phyloP scores from a whole-genome alignment of 306 rosid genomes.

The Castanea mollissima region DNA sequence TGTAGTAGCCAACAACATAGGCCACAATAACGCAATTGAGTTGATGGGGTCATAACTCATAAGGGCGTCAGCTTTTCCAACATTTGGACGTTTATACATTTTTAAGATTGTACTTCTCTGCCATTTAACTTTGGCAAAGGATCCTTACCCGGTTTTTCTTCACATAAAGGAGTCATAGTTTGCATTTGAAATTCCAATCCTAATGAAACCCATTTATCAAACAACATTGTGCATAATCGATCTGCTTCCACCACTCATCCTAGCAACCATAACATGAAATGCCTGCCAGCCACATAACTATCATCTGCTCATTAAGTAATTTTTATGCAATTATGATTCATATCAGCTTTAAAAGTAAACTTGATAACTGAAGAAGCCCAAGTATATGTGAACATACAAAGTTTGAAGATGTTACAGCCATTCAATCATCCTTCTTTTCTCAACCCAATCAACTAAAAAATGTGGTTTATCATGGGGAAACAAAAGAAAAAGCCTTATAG shows the following conservation, averaged over 20 bases:
- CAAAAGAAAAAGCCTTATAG: not conserved
- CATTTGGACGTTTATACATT: too few species aligned
- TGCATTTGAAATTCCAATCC: too few species aligned
- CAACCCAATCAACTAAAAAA: not conserved
- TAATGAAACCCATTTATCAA: too few species aligned
- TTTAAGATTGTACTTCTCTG: too few species aligned
- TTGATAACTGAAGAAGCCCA: not conserved
- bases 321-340: not conserved
- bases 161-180: too few species aligned
- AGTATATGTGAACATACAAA: not conserved
- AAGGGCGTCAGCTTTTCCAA: too few species aligned
- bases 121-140: too few species aligned
- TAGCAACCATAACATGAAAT: not conserved
- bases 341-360: not conserved
- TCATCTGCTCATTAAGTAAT: not conserved
- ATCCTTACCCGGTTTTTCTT: too few species aligned
- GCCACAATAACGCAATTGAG: too few species aligned
- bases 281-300: not conserved
- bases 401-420: not conserved
- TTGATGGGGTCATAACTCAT: too few species aligned
- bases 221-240: too few species aligned
- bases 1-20: too few species aligned
- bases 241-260: not conserved
- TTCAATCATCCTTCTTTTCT: not conserved
- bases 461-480: not conserved